Percentiles rank a stretch among this genome's conserved stretches.
Conservation (phyloP, 2,329 filamentous ascomycete genomes). For the Corniculantispora saksenae region DNA sequence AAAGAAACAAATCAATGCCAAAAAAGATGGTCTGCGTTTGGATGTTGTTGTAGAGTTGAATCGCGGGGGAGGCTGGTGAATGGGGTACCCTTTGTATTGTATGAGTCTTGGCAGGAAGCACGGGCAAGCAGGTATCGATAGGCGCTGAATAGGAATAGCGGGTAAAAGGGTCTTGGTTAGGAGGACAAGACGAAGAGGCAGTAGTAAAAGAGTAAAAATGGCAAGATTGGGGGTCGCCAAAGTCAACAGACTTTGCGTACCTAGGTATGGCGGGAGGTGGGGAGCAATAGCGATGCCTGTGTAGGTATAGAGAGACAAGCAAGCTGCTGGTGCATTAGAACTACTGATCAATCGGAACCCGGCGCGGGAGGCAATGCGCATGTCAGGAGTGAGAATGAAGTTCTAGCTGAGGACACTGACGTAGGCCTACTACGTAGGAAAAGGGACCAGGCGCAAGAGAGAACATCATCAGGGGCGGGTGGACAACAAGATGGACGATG, state of each 20-base stretch:
- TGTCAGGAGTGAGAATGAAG: too few species aligned
- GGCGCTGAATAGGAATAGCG: not conserved
- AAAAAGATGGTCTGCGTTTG: not conserved
- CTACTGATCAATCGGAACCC: not conserved
- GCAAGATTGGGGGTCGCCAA: constrained; percentile 2
- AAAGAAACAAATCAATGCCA: constrained; percentile 1
- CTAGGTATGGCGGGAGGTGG: too few species aligned
- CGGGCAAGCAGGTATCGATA: constrained; percentile 1
- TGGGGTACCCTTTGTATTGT: not conserved
- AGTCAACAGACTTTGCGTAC: not conserved
- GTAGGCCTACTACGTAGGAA: not conserved
- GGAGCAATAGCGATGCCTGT: too few species aligned
- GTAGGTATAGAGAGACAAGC: too few species aligned
- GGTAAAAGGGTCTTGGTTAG: not conserved
- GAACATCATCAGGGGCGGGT: not conserved
- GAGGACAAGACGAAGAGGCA: not conserved
- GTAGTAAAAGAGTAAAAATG: not conserved
- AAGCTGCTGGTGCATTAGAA: too few species aligned
- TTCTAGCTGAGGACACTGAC: not conserved
- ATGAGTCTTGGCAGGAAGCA: constrained; percentile 12
- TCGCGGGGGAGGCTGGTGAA: not conserved
- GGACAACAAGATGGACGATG: not conserved
- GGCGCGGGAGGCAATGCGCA: not conserved
- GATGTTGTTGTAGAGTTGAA: constrained; percentile 1
- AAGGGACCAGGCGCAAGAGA: not conserved